These are phyloP conservation scores for Blastocystis hominis DNA, from an alignment of 352 stramenopile species.

Conservation along the genomic window DNA sequence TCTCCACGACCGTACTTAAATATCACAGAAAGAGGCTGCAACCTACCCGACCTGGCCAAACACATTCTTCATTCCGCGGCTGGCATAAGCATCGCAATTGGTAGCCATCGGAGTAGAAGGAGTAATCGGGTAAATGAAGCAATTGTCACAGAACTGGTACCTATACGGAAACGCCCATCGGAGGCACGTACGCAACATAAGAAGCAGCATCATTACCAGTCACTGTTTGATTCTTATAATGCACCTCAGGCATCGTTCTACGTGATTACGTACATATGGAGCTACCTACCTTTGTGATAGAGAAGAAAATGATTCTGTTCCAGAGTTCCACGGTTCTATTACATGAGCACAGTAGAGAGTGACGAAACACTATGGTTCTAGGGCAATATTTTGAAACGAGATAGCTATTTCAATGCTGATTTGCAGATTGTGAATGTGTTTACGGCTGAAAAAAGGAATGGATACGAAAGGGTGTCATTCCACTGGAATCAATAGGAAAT, in stretches of 20 bases:
- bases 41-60: conserved; percentile 66
- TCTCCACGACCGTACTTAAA: conserved; percentile 61
- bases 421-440: no score
- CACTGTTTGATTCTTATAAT: conserved; percentile 48
- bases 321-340: no score
- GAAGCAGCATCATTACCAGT: conserved; percentile 49
- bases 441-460: no score
- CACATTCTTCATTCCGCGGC: conserved; percentile 64
- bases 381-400: no score
- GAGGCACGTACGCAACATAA: neutral
- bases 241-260: conserved; percentile 29
- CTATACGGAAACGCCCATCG: neutral
- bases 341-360: no score
- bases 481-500: no score
- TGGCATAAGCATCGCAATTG: conserved; percentile 65
- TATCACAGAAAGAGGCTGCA: neutral
- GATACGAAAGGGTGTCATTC: no score
- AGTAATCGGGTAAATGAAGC: conserved; percentile 68
- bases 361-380: no score
- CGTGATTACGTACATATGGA: neutral
- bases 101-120: conserved; percentile 65
- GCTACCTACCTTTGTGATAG: no score
- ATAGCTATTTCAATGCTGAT: no score
- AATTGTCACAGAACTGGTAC: conserved; percentile 40
- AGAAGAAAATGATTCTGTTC: no score